Base-by-base conservation (phyloP, 805 yeast species). In the Lachancea sp. region DNA sequence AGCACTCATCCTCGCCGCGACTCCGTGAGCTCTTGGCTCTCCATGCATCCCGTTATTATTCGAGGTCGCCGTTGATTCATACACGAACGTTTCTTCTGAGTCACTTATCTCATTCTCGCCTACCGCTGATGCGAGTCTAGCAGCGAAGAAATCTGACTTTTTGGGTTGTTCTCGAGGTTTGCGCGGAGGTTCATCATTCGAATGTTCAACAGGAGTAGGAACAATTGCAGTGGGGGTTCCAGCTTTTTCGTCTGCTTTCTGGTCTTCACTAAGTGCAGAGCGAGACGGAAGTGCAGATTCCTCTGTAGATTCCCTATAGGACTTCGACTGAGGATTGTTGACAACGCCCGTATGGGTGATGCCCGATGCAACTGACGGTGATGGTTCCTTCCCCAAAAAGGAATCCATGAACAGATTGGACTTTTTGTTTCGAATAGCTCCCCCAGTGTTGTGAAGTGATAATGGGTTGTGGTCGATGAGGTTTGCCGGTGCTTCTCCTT, bases 41-140 rank as follows among this genome's bases (percentile, higher is more conserved):
- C 43, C 49, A 49, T 53, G 67, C 12, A 55, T 31, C 7, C 43
- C 45, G 37, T 54, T 55, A 23, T 55, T 56, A 11, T 57, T 55
- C 3, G 64, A 58, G 26, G 56, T 57, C 5, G 63, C 61, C 4
- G 64, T 58, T 12, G 63, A 57, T 54, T 89, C 97, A 60, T 90
- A 90, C n/a, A 90, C 96, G 70, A 92, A 90, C 1, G 95, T 87
- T 60, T 92, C 98, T 51, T 89, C 96, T 19, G 88, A 78, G 58
- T 89, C 97, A 24, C 89, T 80, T 29, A 83, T 78, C 45, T 83
- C 86, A 32, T 78, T 89, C 51, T 87, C 96, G 47, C 83, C 95
- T 3, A 90, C 94, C 1, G 97, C 97, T 41, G 87, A 81, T 7
- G 96, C 97, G 45, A 92, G 70, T 51, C 83, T 84, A 0, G 97